phyloP scores from a whole-genome alignment of 2,329 filamentous ascomycete genomes.

The Aureobasidium musti region DNA sequence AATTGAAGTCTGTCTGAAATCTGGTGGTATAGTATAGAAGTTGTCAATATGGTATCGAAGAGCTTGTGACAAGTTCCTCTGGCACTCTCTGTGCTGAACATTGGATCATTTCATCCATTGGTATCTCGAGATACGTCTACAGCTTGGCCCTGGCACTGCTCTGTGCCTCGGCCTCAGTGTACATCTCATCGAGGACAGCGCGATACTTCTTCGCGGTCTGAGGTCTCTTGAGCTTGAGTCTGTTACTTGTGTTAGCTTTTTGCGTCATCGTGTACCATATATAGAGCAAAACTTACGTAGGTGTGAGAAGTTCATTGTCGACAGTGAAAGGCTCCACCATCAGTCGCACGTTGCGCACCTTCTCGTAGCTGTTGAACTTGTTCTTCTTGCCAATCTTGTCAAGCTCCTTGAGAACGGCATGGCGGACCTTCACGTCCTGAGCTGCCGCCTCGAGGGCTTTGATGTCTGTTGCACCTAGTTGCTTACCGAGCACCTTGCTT shows the following conservation, averaged over 20 bases:
- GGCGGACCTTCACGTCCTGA: constrained; percentile 68
- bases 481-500: constrained; percentile 69
- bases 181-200: constrained; percentile 60
- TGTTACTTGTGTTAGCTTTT: constrained; percentile 39
- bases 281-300: constrained; percentile 66
- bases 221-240: constrained; percentile 71
- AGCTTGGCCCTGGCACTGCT: constrained; percentile 51
- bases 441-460: constrained; percentile 67
- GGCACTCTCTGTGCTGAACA: background rate
- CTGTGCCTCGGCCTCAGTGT: constrained; percentile 55
- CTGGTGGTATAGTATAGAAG: background rate
- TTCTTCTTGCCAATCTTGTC: constrained; percentile 75
- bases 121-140: constrained; percentile 26
- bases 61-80: background rate
- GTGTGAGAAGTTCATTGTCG: constrained; percentile 86
- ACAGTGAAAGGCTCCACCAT: constrained; percentile 88
- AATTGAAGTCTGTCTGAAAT: background rate
- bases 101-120: background rate
- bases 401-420: constrained; percentile 75
- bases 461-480: constrained; percentile 58
- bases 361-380: constrained; percentile 92
- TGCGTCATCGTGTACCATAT: background rate
- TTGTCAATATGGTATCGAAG: background rate
- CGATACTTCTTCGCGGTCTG: constrained; percentile 65
- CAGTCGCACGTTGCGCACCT: constrained; percentile 71